Base-by-base conservation (phyloP, 495 filamentous ascomycete species). In the Aspergillus conjunctus region DNA sequence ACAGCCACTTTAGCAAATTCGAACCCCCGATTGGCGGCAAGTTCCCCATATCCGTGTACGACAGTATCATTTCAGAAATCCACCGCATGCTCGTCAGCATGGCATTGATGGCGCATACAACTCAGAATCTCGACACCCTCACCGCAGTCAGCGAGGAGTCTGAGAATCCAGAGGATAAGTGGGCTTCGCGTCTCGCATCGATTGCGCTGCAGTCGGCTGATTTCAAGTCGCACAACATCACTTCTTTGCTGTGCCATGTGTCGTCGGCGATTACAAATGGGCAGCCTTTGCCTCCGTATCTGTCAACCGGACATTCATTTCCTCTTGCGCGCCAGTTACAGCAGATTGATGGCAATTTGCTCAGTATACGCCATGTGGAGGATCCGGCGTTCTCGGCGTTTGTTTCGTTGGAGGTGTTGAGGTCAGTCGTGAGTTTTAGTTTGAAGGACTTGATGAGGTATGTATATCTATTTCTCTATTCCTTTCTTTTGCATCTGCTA, bases 371-470 rank as follows among this genome's bases (percentile, higher is more conserved):
- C 18, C 87, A 91, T 67, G 75, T 91, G 51, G 80, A 83, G 21
- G 87, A 91, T 62, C 88, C 87, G 0, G 87, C 87, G 0, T 92
- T 91, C 64, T 79, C 85, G 26, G 87, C 88, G 6, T 92, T 91
- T 75, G 87, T 88, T 0, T 80, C 90, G 1, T 72, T 91, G 54
- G 88, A 91, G 66, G 85, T 93, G 9, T 82, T 86, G 57, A 84
- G 83, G 21, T 82, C 82, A 49, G 80, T 91, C 54, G 76, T 92
- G 10, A 82, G 81, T 44, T 83, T 84, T 56, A 87, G 89, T 64
- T 66, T 91, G 41, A 77, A 78, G 54, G 81, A 82, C 39, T 66
- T 91, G 41, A 62, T 88, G 54, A 73, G 72, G 76, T 77, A 67
- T 66, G 69, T 67, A 5, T 12, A 10, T 20, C 20, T n/a, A 11